These are phyloP conservation scores for Chlamydomonas reinhardtii DNA, from an alignment of 163 green algal genomes.

Conservation along the genomic window DNA sequence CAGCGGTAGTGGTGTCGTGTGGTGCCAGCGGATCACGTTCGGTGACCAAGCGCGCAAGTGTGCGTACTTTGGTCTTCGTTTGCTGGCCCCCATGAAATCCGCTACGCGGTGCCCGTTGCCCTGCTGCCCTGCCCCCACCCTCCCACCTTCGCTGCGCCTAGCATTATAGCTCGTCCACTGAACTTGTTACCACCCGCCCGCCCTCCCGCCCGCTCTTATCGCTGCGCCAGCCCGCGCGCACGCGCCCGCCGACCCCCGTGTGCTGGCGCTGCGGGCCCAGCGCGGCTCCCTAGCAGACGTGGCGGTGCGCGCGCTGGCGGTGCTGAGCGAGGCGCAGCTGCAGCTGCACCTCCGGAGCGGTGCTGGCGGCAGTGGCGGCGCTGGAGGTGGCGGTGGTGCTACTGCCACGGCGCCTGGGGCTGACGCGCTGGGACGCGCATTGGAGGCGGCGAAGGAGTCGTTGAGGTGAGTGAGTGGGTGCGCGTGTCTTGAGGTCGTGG, in stretches of 20 bases:
- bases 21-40: too few species aligned
- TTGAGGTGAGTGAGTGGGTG: constrained; percentile 15
- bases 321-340: constrained; percentile 50
- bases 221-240: constrained; percentile 1
- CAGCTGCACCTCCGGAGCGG: constrained; percentile 17
- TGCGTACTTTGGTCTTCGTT: too few species aligned
- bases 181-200: too few species aligned
- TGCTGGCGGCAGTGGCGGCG: neutral
- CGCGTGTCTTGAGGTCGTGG: too few species aligned
- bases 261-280: neutral
- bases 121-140: too few species aligned
- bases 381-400: neutral
- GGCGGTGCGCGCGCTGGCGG: constrained; percentile 51
- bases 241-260: neutral
- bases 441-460: constrained; percentile 20
- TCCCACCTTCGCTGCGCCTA: too few species aligned
- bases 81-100: too few species aligned
- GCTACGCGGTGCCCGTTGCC: too few species aligned
- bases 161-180: too few species aligned
- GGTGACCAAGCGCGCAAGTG: too few species aligned
- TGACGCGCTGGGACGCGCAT: neutral
- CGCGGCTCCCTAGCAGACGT: constrained; percentile 5
- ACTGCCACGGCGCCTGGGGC: neutral
- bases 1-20: too few species aligned
- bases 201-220: too few species aligned